phyloP scores from a whole-genome alignment of 805 yeast genomes.

The Ogataea degrootiae region DNA sequence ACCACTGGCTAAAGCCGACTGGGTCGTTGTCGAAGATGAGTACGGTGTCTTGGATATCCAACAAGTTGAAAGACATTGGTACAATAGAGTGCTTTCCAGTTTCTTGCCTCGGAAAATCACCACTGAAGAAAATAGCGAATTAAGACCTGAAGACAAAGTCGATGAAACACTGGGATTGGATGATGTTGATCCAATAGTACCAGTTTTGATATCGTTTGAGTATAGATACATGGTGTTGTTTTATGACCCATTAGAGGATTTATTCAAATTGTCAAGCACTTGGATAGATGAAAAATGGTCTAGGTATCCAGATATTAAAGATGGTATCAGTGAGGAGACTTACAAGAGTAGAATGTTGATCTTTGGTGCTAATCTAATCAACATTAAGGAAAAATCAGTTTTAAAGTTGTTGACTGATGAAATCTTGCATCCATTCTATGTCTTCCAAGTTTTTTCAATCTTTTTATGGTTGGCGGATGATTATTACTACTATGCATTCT shows the following conservation, averaged over 20 bases:
- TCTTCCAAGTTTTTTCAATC: slow-evolving; percentile 91
- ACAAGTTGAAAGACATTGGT: slow-evolving; percentile 52
- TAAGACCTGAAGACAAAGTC: slow-evolving; percentile 24
- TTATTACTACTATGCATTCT: slow-evolving; percentile 88
- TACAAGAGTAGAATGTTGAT: slow-evolving; percentile 67
- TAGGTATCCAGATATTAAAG: slow-evolving; percentile 46
- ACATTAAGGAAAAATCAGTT: slow-evolving; percentile 68
- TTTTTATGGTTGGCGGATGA: slow-evolving; percentile 88
- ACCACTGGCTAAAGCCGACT: slow-evolving; percentile 78
- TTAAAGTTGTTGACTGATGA: slow-evolving; percentile 72
- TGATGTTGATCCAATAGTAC: slow-evolving; percentile 61
- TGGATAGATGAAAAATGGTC: slow-evolving; percentile 88
- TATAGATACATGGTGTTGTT: slow-evolving; percentile 81
- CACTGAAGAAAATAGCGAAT: slow-evolving; percentile 18
- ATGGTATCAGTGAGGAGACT: slow-evolving; percentile 67
- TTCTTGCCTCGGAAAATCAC: slow-evolving; percentile 40
- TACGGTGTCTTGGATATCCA: slow-evolving; percentile 76
- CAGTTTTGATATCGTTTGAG: slow-evolving; percentile 63
- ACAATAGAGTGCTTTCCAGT: slow-evolving; percentile 67
- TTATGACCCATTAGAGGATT: slow-evolving; percentile 83
- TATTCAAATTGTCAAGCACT: slow-evolving; percentile 74
- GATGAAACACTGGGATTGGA: slow-evolving; percentile 12
- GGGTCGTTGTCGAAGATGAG: slow-evolving; percentile 93
- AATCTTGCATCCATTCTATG: slow-evolving; percentile 90
- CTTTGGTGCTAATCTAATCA: slow-evolving; percentile 74